Percentiles rank a stretch among this genome's conserved stretches.
phyloP scores from a whole-genome alignment of 1,284 basidiomycete species.

The Singerocomus inundabilis region DNA sequence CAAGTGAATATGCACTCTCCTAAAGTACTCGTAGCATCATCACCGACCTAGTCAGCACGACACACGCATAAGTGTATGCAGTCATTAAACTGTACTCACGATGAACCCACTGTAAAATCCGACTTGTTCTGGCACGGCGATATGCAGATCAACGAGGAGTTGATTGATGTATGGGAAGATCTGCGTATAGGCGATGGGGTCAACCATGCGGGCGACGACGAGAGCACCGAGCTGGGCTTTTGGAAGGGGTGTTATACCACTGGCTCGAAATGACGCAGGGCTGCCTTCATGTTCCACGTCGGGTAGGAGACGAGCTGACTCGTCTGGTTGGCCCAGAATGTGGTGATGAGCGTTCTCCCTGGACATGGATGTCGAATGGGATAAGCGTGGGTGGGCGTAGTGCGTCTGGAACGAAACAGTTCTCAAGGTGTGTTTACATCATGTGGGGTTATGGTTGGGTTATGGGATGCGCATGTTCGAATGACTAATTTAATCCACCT shows the following conservation, averaged over 20 bases:
- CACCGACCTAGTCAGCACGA: not conserved
- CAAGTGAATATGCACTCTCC: slow-evolving; percentile 60
- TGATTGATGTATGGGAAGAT: slow-evolving; percentile 66
- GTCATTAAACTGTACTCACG: slow-evolving; percentile 33
- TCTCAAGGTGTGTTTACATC: not conserved
- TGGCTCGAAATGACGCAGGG: not conserved
- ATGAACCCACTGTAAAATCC: slow-evolving; percentile 64
- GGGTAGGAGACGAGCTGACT: slow-evolving; percentile 8
- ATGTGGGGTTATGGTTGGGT: not conserved
- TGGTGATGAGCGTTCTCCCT: not conserved
- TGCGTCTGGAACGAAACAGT: not conserved
- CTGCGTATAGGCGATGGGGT: slow-evolving; percentile 57
- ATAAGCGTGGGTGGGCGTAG: not conserved
- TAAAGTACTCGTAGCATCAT: slow-evolving; percentile 18
- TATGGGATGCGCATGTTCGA: not conserved
- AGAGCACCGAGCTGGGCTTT: slow-evolving; percentile 14
- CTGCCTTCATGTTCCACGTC: slow-evolving; percentile 2
- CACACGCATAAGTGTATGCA: too few relatives aligned
- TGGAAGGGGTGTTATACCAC: slow-evolving; percentile 7
- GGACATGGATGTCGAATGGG: slow-evolving; percentile 1
- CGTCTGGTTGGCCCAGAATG: not conserved
- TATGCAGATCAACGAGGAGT: slow-evolving; percentile 52
- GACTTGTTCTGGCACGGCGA: slow-evolving; percentile 56
- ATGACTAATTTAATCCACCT: slow-evolving; percentile 1
- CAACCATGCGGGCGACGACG: slow-evolving; percentile 44